phyloP scores from a whole-genome alignment of 2,329 filamentous ascomycete species.

The Microsporum ferrugineum region DNA sequence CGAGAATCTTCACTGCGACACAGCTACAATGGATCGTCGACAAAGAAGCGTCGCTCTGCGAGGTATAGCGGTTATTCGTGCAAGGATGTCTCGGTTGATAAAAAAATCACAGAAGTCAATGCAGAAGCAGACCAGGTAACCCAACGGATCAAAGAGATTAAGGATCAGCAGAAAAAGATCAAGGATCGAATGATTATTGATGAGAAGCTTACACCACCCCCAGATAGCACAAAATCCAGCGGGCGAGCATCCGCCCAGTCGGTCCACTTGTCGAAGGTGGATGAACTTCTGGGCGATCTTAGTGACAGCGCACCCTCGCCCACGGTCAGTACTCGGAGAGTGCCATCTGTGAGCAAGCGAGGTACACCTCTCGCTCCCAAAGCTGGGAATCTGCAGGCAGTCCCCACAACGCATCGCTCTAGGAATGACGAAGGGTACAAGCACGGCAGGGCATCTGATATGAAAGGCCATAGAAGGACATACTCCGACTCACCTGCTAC shows the following conservation, averaged over 20 bases:
- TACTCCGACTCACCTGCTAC: conserved; percentile 16
- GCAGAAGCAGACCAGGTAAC: conserved; percentile 46
- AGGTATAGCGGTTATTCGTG: conserved; percentile 32
- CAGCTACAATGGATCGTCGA: conserved; percentile 39
- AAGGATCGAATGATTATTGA: conserved; percentile 25
- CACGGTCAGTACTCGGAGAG: conserved; percentile 51
- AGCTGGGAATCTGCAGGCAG: conserved; percentile 19
- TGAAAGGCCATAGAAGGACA: conserved; percentile 30
- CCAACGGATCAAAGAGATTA: conserved; percentile 46
- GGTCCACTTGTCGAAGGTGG: conserved; percentile 17
- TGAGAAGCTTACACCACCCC: neutral
- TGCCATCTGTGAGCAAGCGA: conserved; percentile 22
- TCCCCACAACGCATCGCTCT: neutral
- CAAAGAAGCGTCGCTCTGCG: conserved; percentile 45
- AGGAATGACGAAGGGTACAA: neutral
- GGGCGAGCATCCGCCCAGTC: neutral
- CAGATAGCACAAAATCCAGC: neutral
- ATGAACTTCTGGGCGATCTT: conserved; percentile 19
- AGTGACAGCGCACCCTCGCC: conserved; percentile 62
- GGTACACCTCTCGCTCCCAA: conserved; percentile 22
- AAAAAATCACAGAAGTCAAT: conserved; percentile 28
- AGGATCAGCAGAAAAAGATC: conserved; percentile 45
- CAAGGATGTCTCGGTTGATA: conserved; percentile 30
- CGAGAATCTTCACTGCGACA: conserved; percentile 58
- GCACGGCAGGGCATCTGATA: conserved; percentile 17